Conservation (phyloP, 768 basidiomycete genomes). For the Mycena filopes region DNA sequence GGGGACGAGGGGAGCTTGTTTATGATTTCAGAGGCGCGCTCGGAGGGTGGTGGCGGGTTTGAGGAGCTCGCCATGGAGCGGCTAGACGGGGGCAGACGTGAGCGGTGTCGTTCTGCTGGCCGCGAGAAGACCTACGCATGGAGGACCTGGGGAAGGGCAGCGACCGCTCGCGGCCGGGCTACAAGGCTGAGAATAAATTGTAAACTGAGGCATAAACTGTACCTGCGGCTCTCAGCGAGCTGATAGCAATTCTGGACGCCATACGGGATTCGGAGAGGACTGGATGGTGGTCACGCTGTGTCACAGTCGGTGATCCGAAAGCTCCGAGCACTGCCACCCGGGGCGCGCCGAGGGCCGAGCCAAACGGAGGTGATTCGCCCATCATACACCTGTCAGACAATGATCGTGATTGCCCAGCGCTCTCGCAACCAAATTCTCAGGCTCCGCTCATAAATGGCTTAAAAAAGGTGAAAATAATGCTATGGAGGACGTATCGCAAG, state of each 20-base stretch:
- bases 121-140: constrained; percentile 53
- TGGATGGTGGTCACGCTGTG: background rate
- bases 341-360: no score
- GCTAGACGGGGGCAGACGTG: constrained; percentile 49
- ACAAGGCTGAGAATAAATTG: constrained; percentile 16
- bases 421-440: no score
- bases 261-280: constrained; percentile 43
- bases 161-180: constrained; percentile 69
- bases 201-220: constrained; percentile 29
- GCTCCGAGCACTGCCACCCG: no score
- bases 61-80: constrained; percentile 72
- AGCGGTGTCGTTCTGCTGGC: constrained; percentile 25
- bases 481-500: no score
- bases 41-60: constrained; percentile 76
- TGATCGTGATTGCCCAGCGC: no score
- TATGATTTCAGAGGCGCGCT: constrained; percentile 91
- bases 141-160: constrained; percentile 56
- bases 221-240: constrained; percentile 72
- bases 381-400: no score
- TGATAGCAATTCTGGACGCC: constrained; percentile 79
- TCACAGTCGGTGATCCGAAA: no score
- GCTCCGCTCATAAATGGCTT: no score
- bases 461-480: no score
- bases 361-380: no score
- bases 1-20: constrained; percentile 88